Evolutionary conservation across 176 grass and related monocot species (phyloP), one percentile per base, ranked within the genome.

Genomic region (Carex littledalei): DNA sequence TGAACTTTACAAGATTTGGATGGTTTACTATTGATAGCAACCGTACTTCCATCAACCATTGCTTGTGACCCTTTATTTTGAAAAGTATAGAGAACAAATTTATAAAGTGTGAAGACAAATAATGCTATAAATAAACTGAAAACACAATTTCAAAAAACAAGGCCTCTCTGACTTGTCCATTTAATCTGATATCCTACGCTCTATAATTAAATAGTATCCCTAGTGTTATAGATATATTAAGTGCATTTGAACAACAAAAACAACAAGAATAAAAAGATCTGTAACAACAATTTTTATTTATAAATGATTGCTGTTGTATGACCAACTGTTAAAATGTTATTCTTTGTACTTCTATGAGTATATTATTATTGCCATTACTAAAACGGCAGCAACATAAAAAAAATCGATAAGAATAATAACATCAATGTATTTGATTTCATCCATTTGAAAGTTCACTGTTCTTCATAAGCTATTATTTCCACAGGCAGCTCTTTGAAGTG

Each of bases 1-100:
- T 75, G 9, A 91, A 84, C 61, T 91, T 85, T 4, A 88, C 77
- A 55, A 91, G 89, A 88, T 87, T 85, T 24, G 89, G 76, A 79
- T 90, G 89, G 26, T 88, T 79, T 24, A 90, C 89, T 54, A 90
- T 72, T 17, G 67, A 86, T 31, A 90, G 82, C 62, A 87, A 63
- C 29, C 88, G 86, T 29, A 90, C 86, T 87, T 90, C 89, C 8
- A 86, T 71, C 43, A 90, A 60, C 89, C 89, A 90, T 52, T 90
- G 67, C 64, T 90, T 90, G 64, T 90, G 85, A 73, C 88, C 88
- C 88, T 90, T 31, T 57, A 63, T 29, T 7, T 29, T 76, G 50
- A 3, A 56, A 32, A 78, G 17, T 16, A 43, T 17, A 56, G 14
- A 8, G 5, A 69, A 55, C 31, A 17, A 2, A 56, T 55, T 29